phyloP scores from a whole-genome alignment of 2,329 filamentous ascomycete species.

The Mollisia scopiformis region DNA sequence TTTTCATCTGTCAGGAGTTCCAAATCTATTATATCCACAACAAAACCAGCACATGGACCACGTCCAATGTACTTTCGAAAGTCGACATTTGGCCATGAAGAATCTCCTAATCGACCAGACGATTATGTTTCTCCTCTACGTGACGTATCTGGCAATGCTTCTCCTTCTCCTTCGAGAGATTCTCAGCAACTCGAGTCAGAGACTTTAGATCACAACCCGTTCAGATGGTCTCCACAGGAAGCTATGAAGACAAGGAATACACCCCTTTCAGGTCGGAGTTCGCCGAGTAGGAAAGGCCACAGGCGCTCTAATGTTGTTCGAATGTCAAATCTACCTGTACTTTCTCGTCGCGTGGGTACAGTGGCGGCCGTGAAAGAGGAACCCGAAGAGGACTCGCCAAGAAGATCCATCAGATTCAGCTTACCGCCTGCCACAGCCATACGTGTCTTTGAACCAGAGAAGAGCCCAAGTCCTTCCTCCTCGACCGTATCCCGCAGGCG shows the following conservation, averaged over 20 bases:
- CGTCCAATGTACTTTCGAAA: constrained; percentile 30
- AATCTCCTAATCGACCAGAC: constrained; percentile 12
- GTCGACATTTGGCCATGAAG: constrained; percentile 30
- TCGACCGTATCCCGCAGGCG: constrained; percentile 8
- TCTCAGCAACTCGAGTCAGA: not conserved
- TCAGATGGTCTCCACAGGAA: constrained; percentile 33
- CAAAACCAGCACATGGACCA: constrained; percentile 14
- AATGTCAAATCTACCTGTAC: constrained; percentile 25
- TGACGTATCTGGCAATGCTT: constrained; percentile 29
- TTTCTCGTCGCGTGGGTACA: constrained; percentile 22
- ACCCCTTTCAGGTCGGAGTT: constrained; percentile 13
- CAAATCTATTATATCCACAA: constrained; percentile 17
- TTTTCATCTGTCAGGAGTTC: constrained; percentile 25
- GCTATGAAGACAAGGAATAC: constrained; percentile 18
- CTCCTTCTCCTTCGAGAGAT: constrained; percentile 11
- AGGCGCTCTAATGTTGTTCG: constrained; percentile 30
- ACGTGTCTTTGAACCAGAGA: constrained; percentile 13
- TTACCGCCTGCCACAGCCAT: constrained; percentile 11
- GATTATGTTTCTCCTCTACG: constrained; percentile 23
- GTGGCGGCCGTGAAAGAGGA: constrained; percentile 31
- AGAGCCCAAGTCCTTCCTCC: constrained; percentile 20
- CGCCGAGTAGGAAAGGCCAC: constrained; percentile 26
- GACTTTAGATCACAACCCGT: constrained; percentile 24
- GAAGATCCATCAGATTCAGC: constrained; percentile 10
- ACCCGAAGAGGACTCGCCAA: constrained; percentile 24